Conservation (phyloP, 371 early-diverging fungal species). For the Entomophthora muscae region DNA sequence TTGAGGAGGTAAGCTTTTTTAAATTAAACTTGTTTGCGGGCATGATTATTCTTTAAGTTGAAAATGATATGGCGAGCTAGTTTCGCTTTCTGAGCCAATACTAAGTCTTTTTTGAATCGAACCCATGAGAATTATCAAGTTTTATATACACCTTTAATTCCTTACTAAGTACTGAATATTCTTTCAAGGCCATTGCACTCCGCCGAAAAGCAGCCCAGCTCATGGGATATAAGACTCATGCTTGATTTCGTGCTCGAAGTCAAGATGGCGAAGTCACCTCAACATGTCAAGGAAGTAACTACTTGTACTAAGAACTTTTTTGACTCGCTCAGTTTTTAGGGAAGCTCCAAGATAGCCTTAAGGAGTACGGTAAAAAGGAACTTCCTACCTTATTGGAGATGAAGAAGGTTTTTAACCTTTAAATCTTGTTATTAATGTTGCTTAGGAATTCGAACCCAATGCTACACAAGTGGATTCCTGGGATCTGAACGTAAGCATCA, state of each 20-base stretch:
- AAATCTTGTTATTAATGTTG: neutral
- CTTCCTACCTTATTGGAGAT: constrained; percentile 27
- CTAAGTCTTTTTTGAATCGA: no score
- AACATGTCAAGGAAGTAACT: constrained; percentile 17
- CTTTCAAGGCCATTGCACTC: constrained; percentile 11
- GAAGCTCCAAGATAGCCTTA: constrained; percentile 35
- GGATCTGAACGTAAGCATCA: neutral
- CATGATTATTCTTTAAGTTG: no score
- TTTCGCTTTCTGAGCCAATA: no score
- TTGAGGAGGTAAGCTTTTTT: constrained; percentile 16
- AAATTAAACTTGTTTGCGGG: neutral
- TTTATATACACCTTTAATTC: no score
- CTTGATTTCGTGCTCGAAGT: constrained; percentile 51
- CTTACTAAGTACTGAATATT: no score
- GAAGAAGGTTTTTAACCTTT: constrained; percentile 22
- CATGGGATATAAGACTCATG: constrained; percentile 57
- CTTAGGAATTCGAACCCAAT: constrained; percentile 10
- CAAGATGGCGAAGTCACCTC: constrained; percentile 69
- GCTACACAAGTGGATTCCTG: neutral
- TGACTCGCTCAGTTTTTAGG: constrained; percentile 28
- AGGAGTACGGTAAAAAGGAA: constrained; percentile 36
- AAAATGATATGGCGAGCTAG: no score
- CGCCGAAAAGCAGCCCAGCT: constrained; percentile 23
- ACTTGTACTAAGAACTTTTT: neutral
- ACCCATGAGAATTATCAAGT: no score